These are phyloP conservation scores for Gentiana dahurica DNA, from an alignment of 257 asterid genomes.

Conservation along the genomic window DNA sequence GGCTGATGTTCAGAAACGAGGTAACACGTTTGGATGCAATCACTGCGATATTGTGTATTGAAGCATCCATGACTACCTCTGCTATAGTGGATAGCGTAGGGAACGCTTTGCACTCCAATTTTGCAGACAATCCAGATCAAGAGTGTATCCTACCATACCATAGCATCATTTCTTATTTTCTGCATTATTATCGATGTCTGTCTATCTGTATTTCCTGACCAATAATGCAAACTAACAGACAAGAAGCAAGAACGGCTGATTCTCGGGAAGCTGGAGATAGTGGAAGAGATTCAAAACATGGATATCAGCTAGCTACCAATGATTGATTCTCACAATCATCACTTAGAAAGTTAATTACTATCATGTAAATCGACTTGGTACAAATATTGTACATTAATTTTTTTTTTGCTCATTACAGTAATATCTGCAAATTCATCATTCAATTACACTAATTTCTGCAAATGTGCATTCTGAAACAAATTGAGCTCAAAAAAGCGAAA, in stretches of 20 bases:
- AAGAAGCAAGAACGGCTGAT: constrained; percentile 78
- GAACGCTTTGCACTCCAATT: constrained; percentile 88
- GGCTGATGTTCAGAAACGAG: constrained; percentile 92
- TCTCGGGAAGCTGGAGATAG: constrained; percentile 65
- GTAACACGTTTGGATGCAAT: constrained; percentile 88
- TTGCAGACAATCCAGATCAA: constrained; percentile 77
- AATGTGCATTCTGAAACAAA: background rate
- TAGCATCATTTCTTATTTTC: constrained; percentile 8
- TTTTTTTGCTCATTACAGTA: too few species aligned
- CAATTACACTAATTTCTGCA: background rate
- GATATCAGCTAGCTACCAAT: background rate
- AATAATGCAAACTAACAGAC: constrained; percentile 28
- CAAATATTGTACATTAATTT: too few species aligned
- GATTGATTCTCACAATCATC: too few species aligned
- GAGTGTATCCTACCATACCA: constrained; percentile 69
- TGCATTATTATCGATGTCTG: background rate
- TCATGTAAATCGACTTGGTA: too few species aligned
- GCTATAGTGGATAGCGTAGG: constrained; percentile 92
- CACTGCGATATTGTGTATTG: constrained; percentile 85
- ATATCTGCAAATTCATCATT: background rate
- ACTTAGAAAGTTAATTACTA: too few species aligned
- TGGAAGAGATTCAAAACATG: constrained; percentile 34
- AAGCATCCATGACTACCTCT: constrained; percentile 90
- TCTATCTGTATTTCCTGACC: constrained; percentile 33
- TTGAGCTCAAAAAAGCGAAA: constrained; percentile 1